phyloP scores from a whole-genome alignment of 169 alveolate genomes.

The Eimeria praecox region DNA sequence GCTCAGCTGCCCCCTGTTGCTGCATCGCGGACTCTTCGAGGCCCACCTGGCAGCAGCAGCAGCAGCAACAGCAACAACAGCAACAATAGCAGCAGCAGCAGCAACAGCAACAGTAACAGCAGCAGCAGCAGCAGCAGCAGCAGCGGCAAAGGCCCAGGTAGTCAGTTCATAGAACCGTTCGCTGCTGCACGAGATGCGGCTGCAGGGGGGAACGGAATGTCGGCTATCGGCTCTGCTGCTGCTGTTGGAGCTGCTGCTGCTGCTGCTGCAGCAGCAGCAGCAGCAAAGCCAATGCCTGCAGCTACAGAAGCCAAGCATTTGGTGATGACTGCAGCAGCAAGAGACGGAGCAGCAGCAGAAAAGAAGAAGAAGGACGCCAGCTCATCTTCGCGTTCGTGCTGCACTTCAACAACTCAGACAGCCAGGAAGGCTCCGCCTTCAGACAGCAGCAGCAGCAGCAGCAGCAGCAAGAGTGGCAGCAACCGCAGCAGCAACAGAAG shows the following conservation, averaged over 20 bases:
- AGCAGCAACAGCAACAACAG: neutral
- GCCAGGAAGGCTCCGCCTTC: neutral
- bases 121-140: slow-evolving; percentile 32
- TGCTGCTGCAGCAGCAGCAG: slow-evolving; percentile 46
- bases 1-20: slow-evolving; percentile 55
- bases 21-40: neutral
- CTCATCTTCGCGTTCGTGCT: neutral
- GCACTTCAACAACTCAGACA: neutral
- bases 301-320: neutral
- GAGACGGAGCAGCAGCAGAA: neutral
- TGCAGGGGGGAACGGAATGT: neutral
- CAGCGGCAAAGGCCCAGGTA: neutral
- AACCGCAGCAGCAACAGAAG: neutral
- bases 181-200: neutral
- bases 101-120: slow-evolving; percentile 19
- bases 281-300: neutral
- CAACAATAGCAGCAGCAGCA: neutral
- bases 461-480: neutral
- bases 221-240: neutral
- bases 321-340: neutral
- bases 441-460: slow-evolving; percentile 34
- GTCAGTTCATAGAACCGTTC: neutral
- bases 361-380: neutral
- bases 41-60: neutral
- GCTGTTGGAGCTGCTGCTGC: slow-evolving; percentile 27